A percentile compares a stretch with the other conserved stretches of the same genome.
phyloP scores from a whole-genome alignment of 192 early-diverging fungal genomes.

The Oehlia diaphana region DNA sequence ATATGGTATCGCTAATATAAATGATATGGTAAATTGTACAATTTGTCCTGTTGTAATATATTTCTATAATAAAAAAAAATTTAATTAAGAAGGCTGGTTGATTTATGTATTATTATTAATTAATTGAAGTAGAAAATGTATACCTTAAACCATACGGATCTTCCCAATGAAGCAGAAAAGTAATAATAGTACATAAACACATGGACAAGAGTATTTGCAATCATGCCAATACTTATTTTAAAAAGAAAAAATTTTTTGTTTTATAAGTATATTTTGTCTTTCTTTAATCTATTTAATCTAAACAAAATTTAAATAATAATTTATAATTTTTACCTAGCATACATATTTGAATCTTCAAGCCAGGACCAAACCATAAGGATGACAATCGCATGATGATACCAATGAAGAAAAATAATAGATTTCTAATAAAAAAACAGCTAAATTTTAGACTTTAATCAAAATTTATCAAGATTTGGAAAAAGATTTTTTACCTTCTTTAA shows the following conservation, averaged over 20 bases:
- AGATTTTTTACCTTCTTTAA: slow-evolving; percentile 46
- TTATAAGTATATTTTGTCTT: slow-evolving; percentile 1
- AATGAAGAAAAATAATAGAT: slow-evolving; percentile 54
- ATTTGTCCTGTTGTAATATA: slow-evolving; percentile 50
- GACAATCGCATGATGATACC: slow-evolving; percentile 56
- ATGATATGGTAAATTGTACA: slow-evolving; percentile 48
- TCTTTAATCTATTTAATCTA: not conserved
- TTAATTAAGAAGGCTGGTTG: no score
- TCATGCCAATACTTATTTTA: slow-evolving; percentile 37
- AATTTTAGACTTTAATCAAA: not conserved
- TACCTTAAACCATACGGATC: slow-evolving; percentile 53
- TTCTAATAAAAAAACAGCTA: slow-evolving; percentile 32
- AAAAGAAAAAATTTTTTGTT: not conserved
- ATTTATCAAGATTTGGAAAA: not conserved
- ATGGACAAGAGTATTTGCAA: slow-evolving; percentile 49
- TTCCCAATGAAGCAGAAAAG: slow-evolving; percentile 42
- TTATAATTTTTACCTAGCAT: slow-evolving; percentile 33
- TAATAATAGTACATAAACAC: slow-evolving; percentile 60
- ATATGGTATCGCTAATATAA: slow-evolving; percentile 42
- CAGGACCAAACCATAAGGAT: slow-evolving; percentile 55
- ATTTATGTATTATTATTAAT: not conserved
- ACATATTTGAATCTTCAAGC: slow-evolving; percentile 44
- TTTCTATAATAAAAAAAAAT: slow-evolving; percentile 30
- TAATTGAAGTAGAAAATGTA: no score
- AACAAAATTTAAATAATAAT: not conserved